Base-by-base conservation (phyloP, 352 stramenopile genomes). In the Globisporangium polare region DNA sequence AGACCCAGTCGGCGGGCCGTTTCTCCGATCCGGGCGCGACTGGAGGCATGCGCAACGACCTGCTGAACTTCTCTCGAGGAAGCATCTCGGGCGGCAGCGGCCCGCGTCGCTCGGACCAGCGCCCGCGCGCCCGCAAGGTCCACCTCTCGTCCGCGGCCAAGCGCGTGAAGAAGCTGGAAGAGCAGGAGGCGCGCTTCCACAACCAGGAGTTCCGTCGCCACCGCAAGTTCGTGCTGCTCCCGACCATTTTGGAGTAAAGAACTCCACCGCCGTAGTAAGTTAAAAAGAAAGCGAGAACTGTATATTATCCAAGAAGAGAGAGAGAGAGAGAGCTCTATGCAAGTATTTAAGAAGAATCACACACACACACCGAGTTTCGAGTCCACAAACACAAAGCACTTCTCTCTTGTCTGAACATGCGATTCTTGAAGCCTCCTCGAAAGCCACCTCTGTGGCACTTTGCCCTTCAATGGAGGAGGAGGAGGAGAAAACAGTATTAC, bases 131-230 rank as follows among this genome's bases (percentile, higher is more conserved):
- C 8, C 73, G 73, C 18, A 86, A 86, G 24, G 78, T 93, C 57
- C 82, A 93, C 54, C 68, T 91, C 60, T 93, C 84, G 29, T 91
- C 84, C 15, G 84, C 82, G 10, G 84, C 84, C 49, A 93, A 93
- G 75, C 84, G 84, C 51, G 78, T 91, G 10, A 91, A 93, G 68
- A 86, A 77, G 55, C 75, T 91, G n/a, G 84, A 93, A 54, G 84
- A 93, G 52, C 73, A 88, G 43, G 84, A 93, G 60, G 83, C 83
- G 15, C 78, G 81, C 18, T 90, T 91, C 58, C 76, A 65, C 45
- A 46, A 74, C 57, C 63, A 76, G 58, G 52, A 68, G 53, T 56
- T 75, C 53, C 43, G 52, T 53, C 59, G 66, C 42, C 75, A 66
- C 51, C 81, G 78, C 63, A 80, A 75, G 37, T 53, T 74, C 20